A percentile compares a stretch with the other conserved stretches of the same genome.
Evolutionary conservation across 2,329 filamentous ascomycete genomes (phyloP).

Genomic region (Teratosphaeria epicoccoides): DNA sequence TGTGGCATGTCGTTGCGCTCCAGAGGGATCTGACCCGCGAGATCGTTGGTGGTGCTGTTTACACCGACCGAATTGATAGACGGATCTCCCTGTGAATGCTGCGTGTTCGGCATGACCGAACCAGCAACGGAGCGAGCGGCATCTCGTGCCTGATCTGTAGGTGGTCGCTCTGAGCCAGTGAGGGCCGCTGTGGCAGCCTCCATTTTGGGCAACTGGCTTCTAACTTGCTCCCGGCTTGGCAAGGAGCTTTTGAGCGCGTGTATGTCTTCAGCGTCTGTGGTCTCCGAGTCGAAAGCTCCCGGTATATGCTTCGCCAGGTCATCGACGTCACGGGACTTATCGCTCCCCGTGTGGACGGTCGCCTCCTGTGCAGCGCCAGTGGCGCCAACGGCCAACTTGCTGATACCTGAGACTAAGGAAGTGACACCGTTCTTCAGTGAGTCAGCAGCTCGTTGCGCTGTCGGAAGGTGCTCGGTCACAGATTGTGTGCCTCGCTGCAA

Average conservation of each 20-base stretch:
- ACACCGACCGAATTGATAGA: conserved; percentile 27
- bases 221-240: background rate
- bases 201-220: background rate
- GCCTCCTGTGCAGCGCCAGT: background rate
- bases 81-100: background rate
- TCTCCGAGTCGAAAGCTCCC: background rate
- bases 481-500: background rate
- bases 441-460: background rate
- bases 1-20: conserved; percentile 38
- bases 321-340: background rate
- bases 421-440: background rate
- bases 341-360: background rate
- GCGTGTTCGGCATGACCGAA: background rate
- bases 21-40: conserved; percentile 36
- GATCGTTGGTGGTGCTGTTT: conserved; percentile 35
- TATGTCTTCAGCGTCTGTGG: background rate
- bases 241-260: background rate
- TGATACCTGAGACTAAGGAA: background rate
- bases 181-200: background rate
- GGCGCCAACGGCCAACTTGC: background rate
- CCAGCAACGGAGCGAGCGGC: background rate
- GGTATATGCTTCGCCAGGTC: background rate
- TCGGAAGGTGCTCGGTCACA: background rate
- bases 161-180: background rate
- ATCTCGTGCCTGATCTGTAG: background rate